Base-by-base conservation (phyloP, 140 eudicot genomes). In the Bidens hawaiensis region DNA sequence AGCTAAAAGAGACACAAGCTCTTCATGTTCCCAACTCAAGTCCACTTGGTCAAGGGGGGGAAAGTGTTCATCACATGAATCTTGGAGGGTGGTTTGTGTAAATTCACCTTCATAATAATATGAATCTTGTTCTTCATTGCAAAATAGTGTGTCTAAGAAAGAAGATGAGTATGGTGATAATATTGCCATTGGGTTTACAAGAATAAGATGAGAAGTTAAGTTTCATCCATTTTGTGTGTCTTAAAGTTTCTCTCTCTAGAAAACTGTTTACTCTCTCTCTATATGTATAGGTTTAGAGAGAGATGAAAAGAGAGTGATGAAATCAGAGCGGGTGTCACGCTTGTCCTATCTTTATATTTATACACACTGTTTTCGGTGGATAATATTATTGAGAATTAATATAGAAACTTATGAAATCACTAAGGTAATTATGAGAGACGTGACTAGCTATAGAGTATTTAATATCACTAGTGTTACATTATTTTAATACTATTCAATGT, bases 271-370 rank as follows among this genome's bases (percentile, higher is more conserved):
- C 65, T 62, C 67, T 53, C 58, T 41, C 27, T 62, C 45, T 69
- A 47, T 65, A 72, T 42, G 52, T 64, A 64, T 64, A 62, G 76
- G 76, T 61, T 31, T 61, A 62, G 24, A n/a, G n/a, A n/a, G n/a
- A n/a, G n/a, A n/a, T n/a, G 74, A 75, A 76, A 84, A 84, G 85
- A 79, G 34, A 65, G 85, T 69, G 87, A 81, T 70, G 76, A 81
- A 63, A 83, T 76, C 95, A 77, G 85, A 71, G 86, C 70, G 79
- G 81, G 66, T 79, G 76, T 79, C 95, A 86, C 89, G 95, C 97
- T 83, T 83, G 93, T 85, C 95, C 87, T 81, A 83, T 81, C 79
- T 85, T 86, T 83, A 78, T 78, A 76, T 71, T 57, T 76, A 76
- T 76, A 70, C 68, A 64, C 72, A 42, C 31, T 36, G 56, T 15